Percentiles rank a stretch among this genome's conserved stretches.
Evolutionary conservation across 2,329 filamentous ascomycete species (phyloP).

Genomic region (Paraconiothyrium sp.): DNA sequence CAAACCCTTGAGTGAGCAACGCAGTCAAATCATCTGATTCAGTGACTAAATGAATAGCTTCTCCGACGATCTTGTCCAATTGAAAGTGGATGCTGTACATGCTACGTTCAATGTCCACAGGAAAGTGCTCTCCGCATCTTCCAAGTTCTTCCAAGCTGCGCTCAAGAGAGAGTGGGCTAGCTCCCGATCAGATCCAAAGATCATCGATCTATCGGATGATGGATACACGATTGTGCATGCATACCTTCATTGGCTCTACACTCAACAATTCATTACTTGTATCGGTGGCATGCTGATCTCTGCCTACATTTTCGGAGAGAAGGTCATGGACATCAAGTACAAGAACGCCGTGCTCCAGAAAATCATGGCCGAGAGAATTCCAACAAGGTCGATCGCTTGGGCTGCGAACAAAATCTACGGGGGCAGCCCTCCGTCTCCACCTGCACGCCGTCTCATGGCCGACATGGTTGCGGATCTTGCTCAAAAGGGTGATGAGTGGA

Average conservation of each 20-base stretch:
- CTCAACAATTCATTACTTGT: not conserved
- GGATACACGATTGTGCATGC: conserved; percentile 13
- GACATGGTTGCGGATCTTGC: not conserved
- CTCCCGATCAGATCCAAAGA: not conserved
- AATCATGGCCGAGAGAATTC: not conserved
- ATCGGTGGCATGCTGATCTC: conserved; percentile 12
- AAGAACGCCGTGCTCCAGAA: conserved; percentile 29
- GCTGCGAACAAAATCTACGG: not conserved
- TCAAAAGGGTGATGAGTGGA: not conserved
- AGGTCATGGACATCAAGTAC: conserved; percentile 33
- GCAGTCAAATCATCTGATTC: too few species aligned
- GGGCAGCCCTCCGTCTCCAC: not conserved
- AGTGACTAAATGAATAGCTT: not conserved
- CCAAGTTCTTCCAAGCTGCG: not conserved
- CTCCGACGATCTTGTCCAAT: not conserved
- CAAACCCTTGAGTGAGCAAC: too few species aligned
- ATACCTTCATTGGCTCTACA: conserved; percentile 21
- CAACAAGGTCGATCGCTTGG: not conserved
- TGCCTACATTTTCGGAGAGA: conserved; percentile 34
- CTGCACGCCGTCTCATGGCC: not conserved
- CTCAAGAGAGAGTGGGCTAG: not conserved
- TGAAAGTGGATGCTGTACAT: not conserved
- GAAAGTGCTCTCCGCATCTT: not conserved
- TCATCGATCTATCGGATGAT: conserved; percentile 18
- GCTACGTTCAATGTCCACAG: not conserved